Evolutionary conservation across 495 filamentous ascomycete species (phyloP).

Genomic region (Trichoderma asperelloides): DNA sequence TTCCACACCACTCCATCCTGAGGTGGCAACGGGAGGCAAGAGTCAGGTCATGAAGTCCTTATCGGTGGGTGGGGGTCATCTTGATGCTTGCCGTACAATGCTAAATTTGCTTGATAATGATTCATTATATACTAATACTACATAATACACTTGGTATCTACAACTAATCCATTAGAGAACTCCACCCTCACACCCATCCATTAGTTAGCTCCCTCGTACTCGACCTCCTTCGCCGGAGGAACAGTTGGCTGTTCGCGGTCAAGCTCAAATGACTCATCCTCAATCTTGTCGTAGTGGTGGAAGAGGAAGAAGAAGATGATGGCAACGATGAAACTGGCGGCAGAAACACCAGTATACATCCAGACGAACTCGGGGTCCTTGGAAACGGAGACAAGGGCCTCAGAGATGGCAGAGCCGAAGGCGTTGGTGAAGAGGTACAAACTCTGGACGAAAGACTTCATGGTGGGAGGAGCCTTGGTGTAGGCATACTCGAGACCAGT

Average conservation of each 20-base stretch:
- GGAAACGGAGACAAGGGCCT: constrained; percentile 23
- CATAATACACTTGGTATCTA: background rate
- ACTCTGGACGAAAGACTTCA: constrained; percentile 26
- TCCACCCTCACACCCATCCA: background rate
- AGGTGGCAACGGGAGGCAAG: background rate
- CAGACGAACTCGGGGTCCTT: constrained; percentile 27
- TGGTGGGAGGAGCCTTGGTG: constrained; percentile 23
- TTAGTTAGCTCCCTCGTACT: background rate
- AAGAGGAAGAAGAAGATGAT: constrained; percentile 16
- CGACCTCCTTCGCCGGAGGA: background rate
- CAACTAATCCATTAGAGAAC: background rate
- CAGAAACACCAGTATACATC: constrained; percentile 27
- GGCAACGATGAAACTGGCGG: constrained; percentile 13
- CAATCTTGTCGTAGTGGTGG: constrained; percentile 21
- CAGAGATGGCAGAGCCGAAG: constrained; percentile 19
- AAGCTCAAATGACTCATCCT: constrained; percentile 22
- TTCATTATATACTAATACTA: background rate
- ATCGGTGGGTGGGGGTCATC: background rate
- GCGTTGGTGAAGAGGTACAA: constrained; percentile 18
- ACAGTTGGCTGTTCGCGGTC: constrained; percentile 11
- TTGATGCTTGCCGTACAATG: background rate
- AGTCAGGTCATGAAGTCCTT: background rate
- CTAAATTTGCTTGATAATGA: background rate
- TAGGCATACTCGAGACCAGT: constrained; percentile 49
- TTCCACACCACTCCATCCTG: background rate